phyloP scores from a whole-genome alignment of 2,329 filamentous ascomycete genomes.

The Fusarium praegraminearum region DNA sequence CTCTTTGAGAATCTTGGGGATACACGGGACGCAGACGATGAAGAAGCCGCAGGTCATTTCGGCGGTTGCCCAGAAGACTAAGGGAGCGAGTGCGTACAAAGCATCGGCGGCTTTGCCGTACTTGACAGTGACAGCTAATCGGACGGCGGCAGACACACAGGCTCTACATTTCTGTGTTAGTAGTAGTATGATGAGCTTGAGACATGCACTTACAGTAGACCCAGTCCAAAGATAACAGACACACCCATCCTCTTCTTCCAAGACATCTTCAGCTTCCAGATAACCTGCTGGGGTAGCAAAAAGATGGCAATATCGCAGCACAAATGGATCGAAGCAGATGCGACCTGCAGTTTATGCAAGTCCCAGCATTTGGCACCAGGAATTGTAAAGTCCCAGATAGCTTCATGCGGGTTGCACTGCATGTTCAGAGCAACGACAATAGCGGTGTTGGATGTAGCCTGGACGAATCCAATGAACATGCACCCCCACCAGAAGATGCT shows the following conservation, averaged over 20 bases:
- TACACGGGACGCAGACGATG: conserved; percentile 10
- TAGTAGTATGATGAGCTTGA: accelerated
- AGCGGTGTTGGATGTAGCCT: conserved; percentile 38
- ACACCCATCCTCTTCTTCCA: conserved; percentile 50
- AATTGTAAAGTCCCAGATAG: conserved; percentile 9
- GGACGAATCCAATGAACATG: conserved; percentile 48
- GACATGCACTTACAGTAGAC: conserved; percentile 1
- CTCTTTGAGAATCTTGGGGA: conserved; percentile 30
- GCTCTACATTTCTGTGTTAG: not conserved
- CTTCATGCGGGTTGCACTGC: conserved; percentile 15
- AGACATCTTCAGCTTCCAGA: conserved; percentile 50
- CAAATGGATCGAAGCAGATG: conserved; percentile 11
- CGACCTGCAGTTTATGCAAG: conserved; percentile 1
- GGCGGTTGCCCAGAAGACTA: conserved; percentile 13
- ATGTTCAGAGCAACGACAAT: conserved; percentile 12
- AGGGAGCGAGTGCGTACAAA: not conserved
- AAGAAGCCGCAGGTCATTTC: conserved; percentile 26
- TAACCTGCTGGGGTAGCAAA: conserved; percentile 48
- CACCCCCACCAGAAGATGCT: conserved; percentile 54
- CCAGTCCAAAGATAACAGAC: conserved; percentile 48
- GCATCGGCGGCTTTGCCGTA: conserved; percentile 3
- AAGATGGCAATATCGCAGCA: conserved; percentile 47
- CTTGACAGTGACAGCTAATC: conserved; percentile 7
- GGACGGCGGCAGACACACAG: not conserved
- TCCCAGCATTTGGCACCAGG: conserved; percentile 6